A percentile compares a stretch with the other conserved stretches of the same genome.
Evolutionary conservation across 257 asterid species (phyloP).

Genomic region (Primulina tabacum): DNA sequence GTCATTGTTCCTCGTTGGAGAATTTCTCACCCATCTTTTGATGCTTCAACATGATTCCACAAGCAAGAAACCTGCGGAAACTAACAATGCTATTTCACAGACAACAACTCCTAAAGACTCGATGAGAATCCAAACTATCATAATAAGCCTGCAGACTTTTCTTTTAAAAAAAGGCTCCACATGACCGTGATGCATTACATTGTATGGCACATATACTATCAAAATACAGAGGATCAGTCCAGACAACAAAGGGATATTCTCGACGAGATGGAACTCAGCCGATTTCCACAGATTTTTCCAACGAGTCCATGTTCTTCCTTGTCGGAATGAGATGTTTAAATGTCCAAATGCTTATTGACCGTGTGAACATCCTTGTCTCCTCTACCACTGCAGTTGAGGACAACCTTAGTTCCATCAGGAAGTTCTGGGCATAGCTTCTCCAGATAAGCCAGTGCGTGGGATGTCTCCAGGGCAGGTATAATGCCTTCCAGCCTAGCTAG

Average conservation of each 20-base stretch:
- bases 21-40: too few relatives aligned
- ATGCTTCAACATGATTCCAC: too few relatives aligned
- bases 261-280: background rate
- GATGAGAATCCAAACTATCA: too few relatives aligned
- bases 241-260: constrained; percentile 14
- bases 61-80: too few relatives aligned
- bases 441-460: constrained; percentile 83
- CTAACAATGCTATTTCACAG: too few relatives aligned
- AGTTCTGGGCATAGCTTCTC: constrained; percentile 86
- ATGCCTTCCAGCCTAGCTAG: constrained; percentile 80
- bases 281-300: background rate
- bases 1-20: too few relatives aligned
- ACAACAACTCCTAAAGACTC: too few relatives aligned
- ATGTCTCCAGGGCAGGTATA: constrained; percentile 92
- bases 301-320: background rate
- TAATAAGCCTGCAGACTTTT: too few relatives aligned
- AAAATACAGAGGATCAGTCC: constrained; percentile 6
- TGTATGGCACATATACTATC: background rate
- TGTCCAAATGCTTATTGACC: constrained; percentile 55
- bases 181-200: background rate
- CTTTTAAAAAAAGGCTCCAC: too few relatives aligned
- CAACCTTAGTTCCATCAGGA: constrained; percentile 71
- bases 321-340: constrained; percentile 27
- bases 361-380: constrained; percentile 96
- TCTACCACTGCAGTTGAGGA: constrained; percentile 90